Evolutionary conservation across 768 basidiomycete species (phyloP).

Genomic region (Collybia sordida): DNA sequence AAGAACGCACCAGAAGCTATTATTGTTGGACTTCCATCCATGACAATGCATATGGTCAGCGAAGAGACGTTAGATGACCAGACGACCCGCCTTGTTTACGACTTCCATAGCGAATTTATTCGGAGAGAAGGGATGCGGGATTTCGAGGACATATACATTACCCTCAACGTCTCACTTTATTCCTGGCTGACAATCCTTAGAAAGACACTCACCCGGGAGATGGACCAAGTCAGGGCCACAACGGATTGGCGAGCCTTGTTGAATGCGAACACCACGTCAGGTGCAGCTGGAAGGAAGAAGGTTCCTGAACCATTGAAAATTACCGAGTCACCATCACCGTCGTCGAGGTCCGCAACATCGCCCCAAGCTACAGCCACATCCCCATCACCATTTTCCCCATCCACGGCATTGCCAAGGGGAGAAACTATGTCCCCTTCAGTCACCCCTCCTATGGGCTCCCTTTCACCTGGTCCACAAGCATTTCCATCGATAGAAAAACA

Average conservation of each 20-base stretch:
- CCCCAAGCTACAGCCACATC: constrained; percentile 17
- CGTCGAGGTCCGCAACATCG: constrained; percentile 30
- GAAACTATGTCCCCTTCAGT: constrained; percentile 13
- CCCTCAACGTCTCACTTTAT: constrained; percentile 79
- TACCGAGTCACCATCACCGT: constrained; percentile 9
- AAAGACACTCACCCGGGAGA: constrained; percentile 72
- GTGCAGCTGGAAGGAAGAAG: constrained; percentile 33
- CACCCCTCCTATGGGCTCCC: constrained; percentile 6
- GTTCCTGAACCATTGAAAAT: constrained; percentile 34
- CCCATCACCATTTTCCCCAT: constrained; percentile 22
- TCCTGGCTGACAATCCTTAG: constrained; percentile 79
- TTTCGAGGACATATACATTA: constrained; percentile 80
- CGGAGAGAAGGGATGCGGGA: constrained; percentile 51
- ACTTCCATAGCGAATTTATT: constrained; percentile 71
- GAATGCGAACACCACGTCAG: constrained; percentile 25
- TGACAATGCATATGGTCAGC: constrained; percentile 80
- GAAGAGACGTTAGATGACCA: constrained; percentile 51
- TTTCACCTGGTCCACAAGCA: constrained; percentile 7
- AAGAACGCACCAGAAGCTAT: constrained; percentile 66
- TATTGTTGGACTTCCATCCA: constrained; percentile 79
- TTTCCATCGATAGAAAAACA: constrained; percentile 13
- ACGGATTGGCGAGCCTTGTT: constrained; percentile 51
- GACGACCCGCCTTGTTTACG: constrained; percentile 52
- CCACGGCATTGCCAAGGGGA: constrained; percentile 22
- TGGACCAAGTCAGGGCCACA: constrained; percentile 68